These are phyloP conservation scores for Trametes cingulata DNA, from an alignment of 768 basidiomycete species.

Conservation along the genomic window DNA sequence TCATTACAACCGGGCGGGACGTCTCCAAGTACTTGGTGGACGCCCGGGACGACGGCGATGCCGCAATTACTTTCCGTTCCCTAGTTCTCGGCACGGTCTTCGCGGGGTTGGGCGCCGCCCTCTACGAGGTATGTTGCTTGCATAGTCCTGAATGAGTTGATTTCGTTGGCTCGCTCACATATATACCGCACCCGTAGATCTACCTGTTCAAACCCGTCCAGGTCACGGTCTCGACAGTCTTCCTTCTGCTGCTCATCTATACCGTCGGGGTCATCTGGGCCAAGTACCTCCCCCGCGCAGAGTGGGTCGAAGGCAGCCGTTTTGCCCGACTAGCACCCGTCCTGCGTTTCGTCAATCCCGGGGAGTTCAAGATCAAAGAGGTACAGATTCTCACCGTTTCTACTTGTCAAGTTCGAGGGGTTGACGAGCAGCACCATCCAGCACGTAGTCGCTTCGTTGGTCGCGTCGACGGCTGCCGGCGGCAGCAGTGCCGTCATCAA, in stretches of 20 bases:
- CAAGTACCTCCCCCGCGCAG: constrained; percentile 42
- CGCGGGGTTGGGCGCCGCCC: constrained; percentile 58
- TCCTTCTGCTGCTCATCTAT: constrained; percentile 56
- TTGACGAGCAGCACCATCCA: too few species aligned
- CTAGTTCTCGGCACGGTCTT: constrained; percentile 55
- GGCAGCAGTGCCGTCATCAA: constrained; percentile 58
- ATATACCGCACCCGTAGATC: constrained; percentile 39
- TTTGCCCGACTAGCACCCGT: constrained; percentile 41
- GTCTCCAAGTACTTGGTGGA: constrained; percentile 59
- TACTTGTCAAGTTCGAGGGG: too few species aligned
- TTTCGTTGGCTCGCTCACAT: background rate
- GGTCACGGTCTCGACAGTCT: constrained; percentile 53
- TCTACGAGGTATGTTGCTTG: constrained; percentile 46
- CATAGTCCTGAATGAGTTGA: too few species aligned
- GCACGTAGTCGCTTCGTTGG: constrained; percentile 59
- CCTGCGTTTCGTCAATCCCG: constrained; percentile 55
- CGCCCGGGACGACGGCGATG: constrained; percentile 57
- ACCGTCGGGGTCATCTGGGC: constrained; percentile 54
- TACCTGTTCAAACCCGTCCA: constrained; percentile 61
- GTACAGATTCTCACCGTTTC: constrained; percentile 36
- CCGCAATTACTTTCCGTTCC: constrained; percentile 57
- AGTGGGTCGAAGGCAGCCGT: constrained; percentile 47
- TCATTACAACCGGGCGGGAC: constrained; percentile 42
- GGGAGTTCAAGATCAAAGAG: constrained; percentile 60
- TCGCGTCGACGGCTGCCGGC: constrained; percentile 56